Evolutionary conservation across 2,329 filamentous ascomycete species (phyloP).

Genomic region (Zymoseptoria pseudotritici): DNA sequence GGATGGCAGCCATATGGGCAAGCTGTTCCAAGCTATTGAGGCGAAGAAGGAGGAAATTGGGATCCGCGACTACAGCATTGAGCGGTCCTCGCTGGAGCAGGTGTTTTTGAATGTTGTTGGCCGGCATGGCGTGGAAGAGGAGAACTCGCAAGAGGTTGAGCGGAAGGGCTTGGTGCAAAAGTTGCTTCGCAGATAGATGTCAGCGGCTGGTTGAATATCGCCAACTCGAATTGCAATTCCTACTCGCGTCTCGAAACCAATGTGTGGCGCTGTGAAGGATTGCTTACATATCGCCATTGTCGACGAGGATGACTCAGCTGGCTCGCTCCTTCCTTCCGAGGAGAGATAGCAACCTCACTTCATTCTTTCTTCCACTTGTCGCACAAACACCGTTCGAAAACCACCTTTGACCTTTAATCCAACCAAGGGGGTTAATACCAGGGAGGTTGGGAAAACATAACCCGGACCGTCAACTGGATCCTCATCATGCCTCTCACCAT

Average conservation of each 20-base stretch:
- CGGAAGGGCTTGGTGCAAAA: neutral
- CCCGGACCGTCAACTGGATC: too few species aligned
- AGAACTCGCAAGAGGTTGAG: slow-evolving; percentile 5
- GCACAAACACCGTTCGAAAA: neutral
- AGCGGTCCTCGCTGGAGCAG: slow-evolving; percentile 76
- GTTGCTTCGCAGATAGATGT: neutral
- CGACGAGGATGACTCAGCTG: neutral
- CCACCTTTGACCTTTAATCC: too few species aligned
- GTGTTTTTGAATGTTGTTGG: slow-evolving; percentile 80
- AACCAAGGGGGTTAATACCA: too few species aligned
- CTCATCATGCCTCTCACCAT: slow-evolving; percentile 52
- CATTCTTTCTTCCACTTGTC: neutral
- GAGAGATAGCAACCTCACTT: neutral
- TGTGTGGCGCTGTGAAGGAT: neutral
- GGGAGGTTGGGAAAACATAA: too few species aligned
- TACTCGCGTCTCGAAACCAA: too few species aligned
- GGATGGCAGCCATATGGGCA: slow-evolving; percentile 12
- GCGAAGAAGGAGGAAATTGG: slow-evolving; percentile 58
- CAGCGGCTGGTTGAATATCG: neutral
- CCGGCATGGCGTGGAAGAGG: slow-evolving; percentile 14
- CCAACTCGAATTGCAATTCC: neutral
- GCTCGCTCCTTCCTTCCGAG: neutral
- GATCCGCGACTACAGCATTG: slow-evolving; percentile 76
- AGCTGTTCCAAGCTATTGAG: slow-evolving; percentile 63
- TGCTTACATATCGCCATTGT: neutral